Conservation (phyloP, 148 eudicot species). For the Rhododendron kiyosumense region DNA sequence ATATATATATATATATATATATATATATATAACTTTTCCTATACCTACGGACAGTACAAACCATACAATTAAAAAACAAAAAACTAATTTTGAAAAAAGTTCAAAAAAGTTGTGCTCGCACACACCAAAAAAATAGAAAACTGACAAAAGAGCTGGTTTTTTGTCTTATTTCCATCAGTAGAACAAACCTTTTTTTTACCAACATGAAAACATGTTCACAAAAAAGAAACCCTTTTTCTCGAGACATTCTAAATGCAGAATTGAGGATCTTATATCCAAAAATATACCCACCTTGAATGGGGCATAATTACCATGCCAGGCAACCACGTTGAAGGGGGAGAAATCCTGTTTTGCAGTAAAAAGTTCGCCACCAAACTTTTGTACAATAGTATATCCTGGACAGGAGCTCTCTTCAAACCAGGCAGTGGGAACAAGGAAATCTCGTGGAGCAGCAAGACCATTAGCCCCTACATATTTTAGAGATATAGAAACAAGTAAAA, state of each 20-base stretch:
- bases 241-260: background rate
- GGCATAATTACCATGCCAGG: constrained; percentile 97
- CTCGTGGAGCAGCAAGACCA: constrained; percentile 91
- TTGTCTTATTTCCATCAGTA: background rate
- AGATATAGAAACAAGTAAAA: background rate
- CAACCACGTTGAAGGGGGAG: constrained; percentile 95
- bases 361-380: constrained; percentile 92
- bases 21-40: background rate
- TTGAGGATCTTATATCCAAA: background rate
- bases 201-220: background rate
- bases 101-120: background rate
- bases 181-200: background rate
- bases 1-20: too few species aligned
- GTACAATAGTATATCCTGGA: constrained; percentile 75
- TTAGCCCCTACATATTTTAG: constrained; percentile 67
- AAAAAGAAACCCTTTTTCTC: background rate
- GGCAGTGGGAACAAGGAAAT: constrained; percentile 84
- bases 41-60: background rate
- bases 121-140: background rate
- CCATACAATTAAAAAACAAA: background rate
- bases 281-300: constrained; percentile 66
- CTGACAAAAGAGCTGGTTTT: background rate
- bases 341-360: constrained; percentile 96
- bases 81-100: background rate
- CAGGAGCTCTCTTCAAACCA: constrained; percentile 60